Conservation (phyloP, 2,329 filamentous ascomycete species). For the Diaporthe sp. region DNA sequence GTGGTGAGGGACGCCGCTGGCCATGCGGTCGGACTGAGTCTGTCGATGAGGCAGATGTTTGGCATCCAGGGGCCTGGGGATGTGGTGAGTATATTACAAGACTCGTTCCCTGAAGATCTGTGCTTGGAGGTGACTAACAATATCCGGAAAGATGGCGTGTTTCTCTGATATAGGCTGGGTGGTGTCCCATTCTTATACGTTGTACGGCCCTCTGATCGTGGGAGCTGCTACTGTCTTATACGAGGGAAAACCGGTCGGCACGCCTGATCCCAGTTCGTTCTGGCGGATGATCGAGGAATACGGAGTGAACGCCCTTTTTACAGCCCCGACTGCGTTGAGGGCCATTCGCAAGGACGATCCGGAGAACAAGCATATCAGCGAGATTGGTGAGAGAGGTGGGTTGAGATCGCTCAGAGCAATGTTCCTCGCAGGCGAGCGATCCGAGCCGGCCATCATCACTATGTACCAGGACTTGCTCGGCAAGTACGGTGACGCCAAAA, state of each 20-base stretch:
- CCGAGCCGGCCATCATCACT: slow-evolving; percentile 86
- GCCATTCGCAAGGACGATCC: slow-evolving; percentile 91
- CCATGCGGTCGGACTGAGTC: slow-evolving; percentile 86
- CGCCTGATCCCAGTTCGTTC: slow-evolving; percentile 87
- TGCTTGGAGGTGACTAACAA: slow-evolving; percentile 17
- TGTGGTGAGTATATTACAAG: slow-evolving; percentile 66
- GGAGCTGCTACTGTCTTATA: slow-evolving; percentile 91
- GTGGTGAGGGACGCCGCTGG: slow-evolving; percentile 87
- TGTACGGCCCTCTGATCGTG: slow-evolving; percentile 88
- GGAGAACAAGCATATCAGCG: slow-evolving; percentile 74
- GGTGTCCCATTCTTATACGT: slow-evolving; percentile 82
- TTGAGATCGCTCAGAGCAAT: slow-evolving; percentile 80
- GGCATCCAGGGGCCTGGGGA: slow-evolving; percentile 87
- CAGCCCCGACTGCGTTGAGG: slow-evolving; percentile 87
- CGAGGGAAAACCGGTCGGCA: slow-evolving; percentile 94
- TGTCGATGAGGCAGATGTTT: slow-evolving; percentile 88
- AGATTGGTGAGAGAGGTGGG: slow-evolving; percentile 76
- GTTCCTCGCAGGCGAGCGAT: slow-evolving; percentile 91
- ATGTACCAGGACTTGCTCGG: slow-evolving; percentile 83
- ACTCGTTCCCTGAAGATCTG: slow-evolving; percentile 48
- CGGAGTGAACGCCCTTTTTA: slow-evolving; percentile 86
- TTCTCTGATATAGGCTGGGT: slow-evolving; percentile 89
- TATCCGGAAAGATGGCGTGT: slow-evolving; percentile 50
- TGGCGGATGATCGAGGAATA: slow-evolving; percentile 91
- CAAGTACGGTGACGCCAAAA: slow-evolving; percentile 70